Evolutionary conservation across 1,284 basidiomycete species (phyloP), one percentile per base, ranked within the genome.

Genomic region (Athelia psychrophila): DNA sequence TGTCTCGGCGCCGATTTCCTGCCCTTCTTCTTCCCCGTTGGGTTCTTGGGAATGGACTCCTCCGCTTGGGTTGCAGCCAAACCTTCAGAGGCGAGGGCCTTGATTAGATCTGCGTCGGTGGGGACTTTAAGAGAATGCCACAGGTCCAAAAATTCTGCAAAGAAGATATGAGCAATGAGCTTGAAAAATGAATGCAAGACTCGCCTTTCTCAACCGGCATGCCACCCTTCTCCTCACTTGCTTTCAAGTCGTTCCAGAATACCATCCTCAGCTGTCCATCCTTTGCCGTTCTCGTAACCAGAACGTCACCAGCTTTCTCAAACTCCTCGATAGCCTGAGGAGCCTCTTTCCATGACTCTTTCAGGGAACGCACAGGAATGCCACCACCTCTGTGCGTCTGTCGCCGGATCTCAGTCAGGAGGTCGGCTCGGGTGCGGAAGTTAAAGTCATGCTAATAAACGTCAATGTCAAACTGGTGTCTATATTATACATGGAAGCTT

Each of bases 341-440:
- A 0, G 93, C 90, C 56, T 91, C 89, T 58, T 92, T 90, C 88
- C 93, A 96, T 18, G 89, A 90, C 63, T 95, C 93, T 60, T 94
- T 91, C 40, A 96, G 74, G 2, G 85, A 79, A 10, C 90, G 83
- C 16, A 95, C 84, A n/a, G 90, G 83, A 52, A 96, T 83, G 0
- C 93, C 93, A 5, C 88, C 86, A 12, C 88, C 87, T 60, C 84
- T 86, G 18, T 83, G 80, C 2, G 88, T 88, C 60, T 88, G 82
- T 1, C 87, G 82, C 61, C 91, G 87, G 24, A 96, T 88, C 64
- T 95, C 86, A 0, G 84, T 86, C 2, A 95, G 69, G 1, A 96
- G 75, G 2, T 92, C 84, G 1, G 83, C 84, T 67, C 93, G 93
- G 60, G 85, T 93, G 23, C 87, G 81, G 59, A 95, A 87, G 55